phyloP scores from a whole-genome alignment of 306 rosid species.

The Morella rubra region DNA sequence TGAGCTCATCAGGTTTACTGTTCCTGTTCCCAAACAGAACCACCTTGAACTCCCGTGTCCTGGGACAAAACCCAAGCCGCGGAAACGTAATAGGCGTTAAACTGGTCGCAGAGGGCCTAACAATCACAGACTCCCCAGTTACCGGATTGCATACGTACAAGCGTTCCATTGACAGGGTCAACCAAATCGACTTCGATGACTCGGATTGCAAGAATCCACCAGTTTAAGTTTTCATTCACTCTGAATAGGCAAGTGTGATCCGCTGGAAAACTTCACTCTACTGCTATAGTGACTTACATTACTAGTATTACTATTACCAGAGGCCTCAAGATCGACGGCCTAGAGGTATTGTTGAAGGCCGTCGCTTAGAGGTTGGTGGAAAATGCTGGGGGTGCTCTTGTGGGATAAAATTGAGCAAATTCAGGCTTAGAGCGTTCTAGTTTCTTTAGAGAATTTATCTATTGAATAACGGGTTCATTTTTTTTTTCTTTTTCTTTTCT shows the following conservation, averaged over 20 bases:
- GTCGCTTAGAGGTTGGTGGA: not conserved
- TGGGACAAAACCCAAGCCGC: too few species aligned
- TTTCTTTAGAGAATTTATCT: too few species aligned
- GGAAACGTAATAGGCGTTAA: not conserved
- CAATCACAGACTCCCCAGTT: not conserved
- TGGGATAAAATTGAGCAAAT: not conserved
- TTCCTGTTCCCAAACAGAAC: not conserved
- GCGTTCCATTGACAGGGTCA: not conserved
- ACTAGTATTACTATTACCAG: too few species aligned
- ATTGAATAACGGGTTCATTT: too few species aligned
- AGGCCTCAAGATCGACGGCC: not conserved
- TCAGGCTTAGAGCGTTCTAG: too few species aligned
- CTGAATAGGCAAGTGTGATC: not conserved
- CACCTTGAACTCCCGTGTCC: not conserved
- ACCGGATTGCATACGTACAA: not conserved
- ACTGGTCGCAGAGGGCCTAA: not conserved
- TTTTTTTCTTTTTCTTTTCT: too few species aligned
- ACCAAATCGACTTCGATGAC: too few species aligned
- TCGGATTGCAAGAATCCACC: not conserved
- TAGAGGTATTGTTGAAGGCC: not conserved
- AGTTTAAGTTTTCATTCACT: not conserved
- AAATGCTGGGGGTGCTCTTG: not conserved
- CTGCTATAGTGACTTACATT: not conserved
- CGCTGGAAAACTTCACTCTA: not conserved
- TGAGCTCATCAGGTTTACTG: not conserved